Evolutionary conservation across 2,329 filamentous ascomycete genomes (phyloP).

Genomic region (Talaromyces sp.): DNA sequence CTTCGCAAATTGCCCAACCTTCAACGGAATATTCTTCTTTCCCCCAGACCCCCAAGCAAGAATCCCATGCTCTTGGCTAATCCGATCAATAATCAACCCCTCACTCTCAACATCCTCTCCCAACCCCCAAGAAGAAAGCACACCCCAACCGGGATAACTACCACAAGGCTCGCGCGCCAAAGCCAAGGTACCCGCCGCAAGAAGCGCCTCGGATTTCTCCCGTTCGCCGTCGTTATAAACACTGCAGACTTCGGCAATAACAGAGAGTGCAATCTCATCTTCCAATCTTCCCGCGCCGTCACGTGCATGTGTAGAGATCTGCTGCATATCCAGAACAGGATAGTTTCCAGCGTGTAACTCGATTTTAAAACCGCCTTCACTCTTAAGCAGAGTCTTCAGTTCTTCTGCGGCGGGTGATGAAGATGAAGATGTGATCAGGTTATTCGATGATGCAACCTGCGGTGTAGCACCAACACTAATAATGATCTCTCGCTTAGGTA

Average conservation of each 20-base stretch:
- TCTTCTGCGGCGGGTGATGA: conserved; percentile 33
- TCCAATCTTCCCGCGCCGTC: conserved; percentile 38
- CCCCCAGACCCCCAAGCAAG: conserved; percentile 61
- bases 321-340: conserved; percentile 75
- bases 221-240: conserved; percentile 64
- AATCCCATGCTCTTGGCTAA: conserved; percentile 80
- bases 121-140: conserved; percentile 63
- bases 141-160: conserved; percentile 71
- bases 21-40: conserved; percentile 48
- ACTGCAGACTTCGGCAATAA: conserved; percentile 72
- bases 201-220: conserved; percentile 63
- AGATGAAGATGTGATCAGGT: conserved; percentile 46
- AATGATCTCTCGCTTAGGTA: conserved; percentile 43
- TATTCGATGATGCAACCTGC: conserved; percentile 68
- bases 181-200: conserved; percentile 70
- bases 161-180: conserved; percentile 74
- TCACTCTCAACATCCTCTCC: conserved; percentile 39
- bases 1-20: conserved; percentile 67
- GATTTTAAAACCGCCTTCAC: conserved; percentile 48
- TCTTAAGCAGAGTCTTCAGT: conserved; percentile 32
- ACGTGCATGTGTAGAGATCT: conserved; percentile 70
- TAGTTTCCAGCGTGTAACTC: conserved; percentile 80
- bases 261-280: conserved; percentile 65
- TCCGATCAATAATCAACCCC: conserved; percentile 69
- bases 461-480: conserved; percentile 78